Conservation (phyloP, 1,139 yeast species). For the Komagataea norvegica region DNA sequence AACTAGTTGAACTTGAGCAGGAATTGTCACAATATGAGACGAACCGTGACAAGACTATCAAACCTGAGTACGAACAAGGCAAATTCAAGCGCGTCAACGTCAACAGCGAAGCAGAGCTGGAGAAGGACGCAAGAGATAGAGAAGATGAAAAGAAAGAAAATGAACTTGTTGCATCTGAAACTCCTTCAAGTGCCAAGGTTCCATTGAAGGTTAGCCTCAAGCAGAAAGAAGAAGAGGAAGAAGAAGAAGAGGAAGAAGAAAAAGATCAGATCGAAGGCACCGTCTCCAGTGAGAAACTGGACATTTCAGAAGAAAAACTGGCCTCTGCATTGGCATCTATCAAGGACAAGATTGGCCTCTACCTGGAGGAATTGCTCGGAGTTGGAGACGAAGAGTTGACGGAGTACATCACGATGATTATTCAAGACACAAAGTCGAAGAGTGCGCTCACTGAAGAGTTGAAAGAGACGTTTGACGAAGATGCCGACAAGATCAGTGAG, state of each 20-base stretch:
- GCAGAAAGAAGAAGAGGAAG: constrained; percentile 1
- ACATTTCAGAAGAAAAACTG: constrained; percentile 18
- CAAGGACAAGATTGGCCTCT: constrained; percentile 34
- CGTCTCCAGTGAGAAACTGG: constrained; percentile 2
- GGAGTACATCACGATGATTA: constrained; percentile 38
- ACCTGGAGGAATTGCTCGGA: constrained; percentile 51
- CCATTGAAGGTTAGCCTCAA: constrained; percentile 15
- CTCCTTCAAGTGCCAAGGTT: constrained; percentile 19
- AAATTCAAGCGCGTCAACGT: constrained; percentile 19
- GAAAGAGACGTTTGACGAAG: constrained; percentile 55
- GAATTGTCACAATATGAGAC: constrained; percentile 24
- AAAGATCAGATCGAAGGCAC: constrained; percentile 3
- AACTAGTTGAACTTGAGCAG: constrained; percentile 21
- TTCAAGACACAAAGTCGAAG: constrained; percentile 33
- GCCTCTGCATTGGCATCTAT: constrained; percentile 20
- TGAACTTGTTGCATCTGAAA: too few species aligned
- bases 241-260: background rate
- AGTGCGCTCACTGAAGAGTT: constrained; percentile 40
- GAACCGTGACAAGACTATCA: constrained; percentile 16
- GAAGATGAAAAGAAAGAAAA: constrained; percentile 28
- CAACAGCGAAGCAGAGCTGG: constrained; percentile 19
- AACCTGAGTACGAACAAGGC: constrained; percentile 17
- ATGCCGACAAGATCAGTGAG: constrained; percentile 43
- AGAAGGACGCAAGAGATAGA: constrained; percentile 21
- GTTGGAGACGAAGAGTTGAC: constrained; percentile 45